Evolutionary conservation across 139 green algal species (phyloP).

Genomic region (Zygnema circumcarinatum): DNA sequence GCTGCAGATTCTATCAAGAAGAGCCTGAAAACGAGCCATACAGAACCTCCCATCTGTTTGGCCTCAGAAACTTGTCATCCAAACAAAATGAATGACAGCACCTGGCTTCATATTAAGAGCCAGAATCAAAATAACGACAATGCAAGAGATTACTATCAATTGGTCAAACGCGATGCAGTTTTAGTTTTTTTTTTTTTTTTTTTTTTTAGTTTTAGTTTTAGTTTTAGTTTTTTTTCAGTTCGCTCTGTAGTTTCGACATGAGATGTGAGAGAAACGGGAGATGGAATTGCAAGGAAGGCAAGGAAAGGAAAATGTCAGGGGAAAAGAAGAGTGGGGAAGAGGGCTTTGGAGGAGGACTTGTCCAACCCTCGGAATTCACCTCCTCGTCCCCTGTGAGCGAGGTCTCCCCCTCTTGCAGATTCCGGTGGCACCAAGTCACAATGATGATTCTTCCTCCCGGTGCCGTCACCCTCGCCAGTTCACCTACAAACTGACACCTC

Average conservation of each 20-base stretch:
- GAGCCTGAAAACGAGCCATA: conserved; percentile 66
- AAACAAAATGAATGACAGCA: too few species aligned
- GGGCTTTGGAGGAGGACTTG: not conserved
- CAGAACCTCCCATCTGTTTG: conserved; percentile 11
- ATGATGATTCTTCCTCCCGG: conserved; percentile 79
- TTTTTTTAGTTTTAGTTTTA: too few species aligned
- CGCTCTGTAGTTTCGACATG: too few species aligned
- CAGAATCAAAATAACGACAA: too few species aligned
- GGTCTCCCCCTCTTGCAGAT: conserved; percentile 64
- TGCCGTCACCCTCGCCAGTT: conserved; percentile 86
- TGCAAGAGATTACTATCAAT: too few species aligned
- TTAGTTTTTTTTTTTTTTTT: too few species aligned
- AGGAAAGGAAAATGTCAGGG: not conserved
- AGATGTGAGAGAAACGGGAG: not conserved
- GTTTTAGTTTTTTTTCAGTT: too few species aligned
- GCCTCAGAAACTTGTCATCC: conserved; percentile 26
- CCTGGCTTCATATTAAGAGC: too few species aligned
- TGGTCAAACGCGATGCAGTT: too few species aligned
- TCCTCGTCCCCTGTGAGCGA: conserved; percentile 5
- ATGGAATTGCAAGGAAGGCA: not conserved
- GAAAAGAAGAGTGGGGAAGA: not conserved
- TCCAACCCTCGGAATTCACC: too few species aligned
- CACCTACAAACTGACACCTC: conserved; percentile 89
- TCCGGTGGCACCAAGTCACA: conserved; percentile 93
- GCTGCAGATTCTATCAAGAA: conserved; percentile 92